A percentile compares a stretch with the other conserved stretches of the same genome.
phyloP scores from a whole-genome alignment of 495 filamentous ascomycete genomes.

The Letharia lupina region DNA sequence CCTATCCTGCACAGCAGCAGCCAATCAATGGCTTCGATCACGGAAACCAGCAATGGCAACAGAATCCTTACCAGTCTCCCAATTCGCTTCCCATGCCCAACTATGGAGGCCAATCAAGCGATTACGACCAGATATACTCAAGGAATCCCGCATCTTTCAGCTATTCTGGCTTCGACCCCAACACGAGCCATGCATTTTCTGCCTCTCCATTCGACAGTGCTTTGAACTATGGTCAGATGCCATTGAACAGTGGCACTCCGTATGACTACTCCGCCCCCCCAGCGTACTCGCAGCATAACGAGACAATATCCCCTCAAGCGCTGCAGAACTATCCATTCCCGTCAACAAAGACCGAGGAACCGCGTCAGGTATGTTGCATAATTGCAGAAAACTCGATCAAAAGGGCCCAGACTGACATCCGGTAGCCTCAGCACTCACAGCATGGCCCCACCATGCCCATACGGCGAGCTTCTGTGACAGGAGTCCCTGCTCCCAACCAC shows the following conservation, averaged over 20 bases:
- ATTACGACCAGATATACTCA: conserved; percentile 20
- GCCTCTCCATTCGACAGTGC: conserved; percentile 17
- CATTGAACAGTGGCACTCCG: conserved; percentile 14
- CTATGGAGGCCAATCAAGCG: conserved; percentile 13
- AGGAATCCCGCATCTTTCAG: conserved; percentile 19
- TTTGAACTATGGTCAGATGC: conserved; percentile 15
- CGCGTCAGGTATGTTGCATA: conserved; percentile 12
- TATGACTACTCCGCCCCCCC: conserved; percentile 16
- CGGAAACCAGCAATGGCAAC: conserved; percentile 22
- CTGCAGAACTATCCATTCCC: conserved; percentile 22
- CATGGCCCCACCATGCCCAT: conserved; percentile 14
- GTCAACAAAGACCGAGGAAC: conserved; percentile 10
- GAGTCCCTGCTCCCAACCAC: conserved; percentile 7
- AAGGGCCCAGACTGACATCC: background rate
- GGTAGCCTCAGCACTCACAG: conserved; percentile 9
- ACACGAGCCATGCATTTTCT: conserved; percentile 12
- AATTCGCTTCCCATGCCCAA: conserved; percentile 11
- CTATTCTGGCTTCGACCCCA: conserved; percentile 17
- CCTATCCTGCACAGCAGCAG: conserved; percentile 18
- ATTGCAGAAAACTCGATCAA: background rate
- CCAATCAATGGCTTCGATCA: conserved; percentile 23
- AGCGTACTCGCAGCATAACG: conserved; percentile 18
- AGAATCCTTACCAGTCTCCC: conserved; percentile 19
- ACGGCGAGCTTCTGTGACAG: conserved; percentile 11
- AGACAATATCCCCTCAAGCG: conserved; percentile 27